Conservation (phyloP, 2,329 filamentous ascomycete species). For the Atkinsonella hypoxylon region DNA sequence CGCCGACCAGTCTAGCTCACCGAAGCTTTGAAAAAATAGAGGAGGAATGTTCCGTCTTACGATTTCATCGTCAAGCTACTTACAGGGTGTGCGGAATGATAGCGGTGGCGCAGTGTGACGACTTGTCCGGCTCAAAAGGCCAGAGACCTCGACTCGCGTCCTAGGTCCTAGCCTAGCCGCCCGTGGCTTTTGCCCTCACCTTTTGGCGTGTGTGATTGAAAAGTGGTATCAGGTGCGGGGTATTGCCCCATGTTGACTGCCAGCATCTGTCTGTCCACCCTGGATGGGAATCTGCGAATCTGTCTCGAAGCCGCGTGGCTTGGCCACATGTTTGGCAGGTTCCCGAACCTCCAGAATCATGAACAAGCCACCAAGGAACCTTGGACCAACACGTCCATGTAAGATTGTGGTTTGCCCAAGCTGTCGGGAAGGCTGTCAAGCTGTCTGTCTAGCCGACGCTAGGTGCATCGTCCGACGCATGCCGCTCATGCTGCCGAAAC, state of each 20-base stretch:
- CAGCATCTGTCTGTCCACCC: background rate
- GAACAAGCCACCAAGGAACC: background rate
- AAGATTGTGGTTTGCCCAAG: background rate
- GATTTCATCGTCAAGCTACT: too few relatives aligned
- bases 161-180: too few relatives aligned
- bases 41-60: too few relatives aligned
- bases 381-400: background rate
- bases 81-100: background rate
- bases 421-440: background rate
- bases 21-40: background rate
- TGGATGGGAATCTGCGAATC: background rate
- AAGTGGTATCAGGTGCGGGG: background rate
- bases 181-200: background rate
- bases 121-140: background rate
- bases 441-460: background rate
- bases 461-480: constrained; percentile 5
- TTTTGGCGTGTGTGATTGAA: background rate
- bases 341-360: background rate
- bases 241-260: background rate
- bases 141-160: background rate
- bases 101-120: background rate
- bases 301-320: background rate
- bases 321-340: background rate
- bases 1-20: background rate
- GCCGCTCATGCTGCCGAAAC: constrained; percentile 2